Base-by-base conservation (phyloP, 371 early-diverging fungal genomes). In the Syncephalastrum monosporum region DNA sequence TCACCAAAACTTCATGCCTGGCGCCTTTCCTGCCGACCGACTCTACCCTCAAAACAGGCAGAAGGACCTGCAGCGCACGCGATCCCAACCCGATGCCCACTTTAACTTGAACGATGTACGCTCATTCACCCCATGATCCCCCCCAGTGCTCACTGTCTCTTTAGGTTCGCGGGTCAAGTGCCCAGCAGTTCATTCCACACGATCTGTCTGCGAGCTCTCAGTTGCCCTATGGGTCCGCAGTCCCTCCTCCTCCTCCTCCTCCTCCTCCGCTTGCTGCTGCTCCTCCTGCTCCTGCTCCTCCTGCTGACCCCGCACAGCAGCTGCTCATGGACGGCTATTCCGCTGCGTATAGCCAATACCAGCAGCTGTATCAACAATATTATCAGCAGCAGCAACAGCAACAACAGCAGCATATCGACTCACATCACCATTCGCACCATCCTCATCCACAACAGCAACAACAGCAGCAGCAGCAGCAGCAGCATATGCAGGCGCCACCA, bases 1-100 rank as follows among this genome's bases (percentile, higher is more conserved):
- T 52, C 65, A 65, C 14, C 65, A 65, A 54, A 45, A 53, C 50
- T 59, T 54, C 42, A 57, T 59, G 57, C 55, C 60, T 60, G 57
- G 58, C 41, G 53, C 60, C n/a, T 60, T 65, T 51, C 55, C 65
- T 52, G 60, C 65, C 42, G 65, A 64, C 45, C 59, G 59, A 56
- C 57, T 59, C 33, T 59, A 56, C 56, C 50, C 53, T 33, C 51
- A 59, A 21, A 64, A 51, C 41, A 24, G 54, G 10, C 59, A 45
- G 15, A 53, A 59, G 41, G 24, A 53, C 42, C 53, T 33, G 27
- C 59, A 45, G 29, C 29, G 29, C 29, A 29, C 29, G 29, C 29
- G 29, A 29, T 29, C 29, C 29, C 29, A 29, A 29, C 29, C 24
- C 33, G 38, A 52, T 16, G 29, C 52, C 5, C n/a, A 45, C n/a